Evolutionary conservation across 169 alveolate species (phyloP), one percentile per base, ranked within the genome.

Genomic region (Plasmodium gonderi): DNA sequence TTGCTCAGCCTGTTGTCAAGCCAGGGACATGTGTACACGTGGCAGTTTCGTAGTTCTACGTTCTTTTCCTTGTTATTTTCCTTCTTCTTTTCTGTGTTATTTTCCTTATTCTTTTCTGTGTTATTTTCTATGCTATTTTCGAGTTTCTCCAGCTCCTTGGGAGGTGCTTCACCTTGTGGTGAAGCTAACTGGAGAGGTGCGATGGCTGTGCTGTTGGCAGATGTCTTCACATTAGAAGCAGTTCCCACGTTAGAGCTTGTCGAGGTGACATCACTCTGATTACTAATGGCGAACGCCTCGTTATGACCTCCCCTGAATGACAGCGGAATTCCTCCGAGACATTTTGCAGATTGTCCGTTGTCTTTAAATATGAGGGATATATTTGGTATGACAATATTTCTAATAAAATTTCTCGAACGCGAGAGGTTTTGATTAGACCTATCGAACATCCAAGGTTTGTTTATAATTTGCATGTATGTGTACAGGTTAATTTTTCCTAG

Each of bases 371-470:
- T 11, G 26, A 64, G 31, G 29, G 92, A 74, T 12, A 85, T 74
- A 29, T 64, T 85, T 3, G 92, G 92, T 9, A 85, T 74, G 40
- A 85, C 20, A 33, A 85, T 60, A 14, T 85, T 49, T 60, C 92
- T 74, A 45, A 85, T 26, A 64, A 51, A 74, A 67, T 85, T 85
- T 51, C 92, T 49, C 17, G 92, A 85, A 17, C 8, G 0, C 44
- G 47, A 36, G 8, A 85, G 3, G 17, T 54, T 85, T 29, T 49
- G 67, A 77, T 85, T 85, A 12, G 92, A 85, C 31, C 6, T 26
- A 65, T 85, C 92, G 65, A 74, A 85, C 17, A 36, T 75, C 92
- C 92, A 85, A 2, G 26, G 49, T 45, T 85, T 85, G 29, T 85
- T 74, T 42, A 85, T 60, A 17, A 23, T 2, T 38, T 23, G 23